Percentiles rank a stretch among this genome's conserved stretches.
phyloP scores from a whole-genome alignment of 116 monocot genomes.

The Phalaenopsis hybrid region DNA sequence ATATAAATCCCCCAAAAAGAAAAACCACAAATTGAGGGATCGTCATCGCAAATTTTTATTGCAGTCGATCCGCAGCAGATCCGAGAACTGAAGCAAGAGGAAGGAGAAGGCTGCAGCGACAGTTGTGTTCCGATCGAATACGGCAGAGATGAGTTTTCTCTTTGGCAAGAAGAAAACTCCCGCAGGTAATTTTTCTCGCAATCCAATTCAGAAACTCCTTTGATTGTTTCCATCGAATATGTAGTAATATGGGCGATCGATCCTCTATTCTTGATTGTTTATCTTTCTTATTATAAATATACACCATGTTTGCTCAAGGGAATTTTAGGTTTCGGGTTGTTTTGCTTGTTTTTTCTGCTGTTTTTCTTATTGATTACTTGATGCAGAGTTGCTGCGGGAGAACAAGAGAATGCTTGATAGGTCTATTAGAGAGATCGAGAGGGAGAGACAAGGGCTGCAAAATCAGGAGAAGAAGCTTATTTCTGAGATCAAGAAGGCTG shows the following conservation, averaged over 20 bases:
- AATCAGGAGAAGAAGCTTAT: conserved; percentile 68
- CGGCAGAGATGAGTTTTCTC: conserved; percentile 44
- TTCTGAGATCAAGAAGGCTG: conserved; percentile 58
- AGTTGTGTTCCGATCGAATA: neutral
- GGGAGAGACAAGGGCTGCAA: conserved; percentile 62
- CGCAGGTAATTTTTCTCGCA: conserved; percentile 23
- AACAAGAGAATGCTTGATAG: conserved; percentile 69
- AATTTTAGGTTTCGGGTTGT: conserved; percentile 1
- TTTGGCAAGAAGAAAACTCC: conserved; percentile 72
- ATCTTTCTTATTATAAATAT: neutral
- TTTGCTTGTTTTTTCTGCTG: conserved; percentile 7
- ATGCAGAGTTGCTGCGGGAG: conserved; percentile 58
- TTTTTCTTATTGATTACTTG: neutral
- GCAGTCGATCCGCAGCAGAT: neutral
- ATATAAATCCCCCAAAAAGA: neutral
- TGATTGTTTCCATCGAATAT: neutral
- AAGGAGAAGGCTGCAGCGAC: neutral
- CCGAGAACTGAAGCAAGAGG: neutral
- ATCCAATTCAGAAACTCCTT: neutral
- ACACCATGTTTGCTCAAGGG: neutral
- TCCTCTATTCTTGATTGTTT: neutral
- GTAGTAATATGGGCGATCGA: neutral
- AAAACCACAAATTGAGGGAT: neutral
- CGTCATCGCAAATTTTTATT: neutral
- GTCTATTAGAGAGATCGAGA: conserved; percentile 63